phyloP scores from a whole-genome alignment of 2,329 filamentous ascomycete genomes.

The Mycosphaerella arachidis region DNA sequence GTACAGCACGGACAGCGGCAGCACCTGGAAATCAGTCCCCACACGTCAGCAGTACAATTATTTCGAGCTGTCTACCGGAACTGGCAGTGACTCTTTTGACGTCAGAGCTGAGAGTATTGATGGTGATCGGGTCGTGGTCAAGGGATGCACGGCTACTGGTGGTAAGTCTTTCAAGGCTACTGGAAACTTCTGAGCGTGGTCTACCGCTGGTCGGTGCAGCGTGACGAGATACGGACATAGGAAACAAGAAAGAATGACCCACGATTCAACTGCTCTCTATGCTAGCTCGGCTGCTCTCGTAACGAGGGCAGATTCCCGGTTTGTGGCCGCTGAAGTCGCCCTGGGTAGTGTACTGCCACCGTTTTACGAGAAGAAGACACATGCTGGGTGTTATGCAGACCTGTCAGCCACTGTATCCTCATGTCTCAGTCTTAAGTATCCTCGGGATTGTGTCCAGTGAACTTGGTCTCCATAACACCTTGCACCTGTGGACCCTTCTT shows the following conservation, averaged over 20 bases:
- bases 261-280: background rate
- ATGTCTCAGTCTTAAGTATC: background rate
- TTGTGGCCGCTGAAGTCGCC: too few species aligned
- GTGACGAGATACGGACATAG: background rate
- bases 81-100: constrained; percentile 51
- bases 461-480: background rate
- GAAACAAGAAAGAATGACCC: background rate
- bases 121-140: constrained; percentile 51
- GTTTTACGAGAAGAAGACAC: too few species aligned
- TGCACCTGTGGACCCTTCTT: background rate
- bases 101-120: constrained; percentile 53
- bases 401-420: background rate
- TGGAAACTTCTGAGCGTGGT: constrained; percentile 30
- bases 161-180: constrained; percentile 26
- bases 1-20: constrained; percentile 19
- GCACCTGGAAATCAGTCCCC: constrained; percentile 18
- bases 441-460: background rate
- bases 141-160: constrained; percentile 45
- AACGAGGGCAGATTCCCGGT: too few species aligned
- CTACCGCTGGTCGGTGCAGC: background rate
- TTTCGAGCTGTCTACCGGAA: constrained; percentile 57
- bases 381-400: too few species aligned
- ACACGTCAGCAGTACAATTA: constrained; percentile 41
- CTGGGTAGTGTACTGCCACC: too few species aligned
- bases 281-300: background rate